Percentiles rank a stretch among this genome's conserved stretches.
Evolutionary conservation across 805 yeast genomes (phyloP).

Genomic region (Candida golubevii): DNA sequence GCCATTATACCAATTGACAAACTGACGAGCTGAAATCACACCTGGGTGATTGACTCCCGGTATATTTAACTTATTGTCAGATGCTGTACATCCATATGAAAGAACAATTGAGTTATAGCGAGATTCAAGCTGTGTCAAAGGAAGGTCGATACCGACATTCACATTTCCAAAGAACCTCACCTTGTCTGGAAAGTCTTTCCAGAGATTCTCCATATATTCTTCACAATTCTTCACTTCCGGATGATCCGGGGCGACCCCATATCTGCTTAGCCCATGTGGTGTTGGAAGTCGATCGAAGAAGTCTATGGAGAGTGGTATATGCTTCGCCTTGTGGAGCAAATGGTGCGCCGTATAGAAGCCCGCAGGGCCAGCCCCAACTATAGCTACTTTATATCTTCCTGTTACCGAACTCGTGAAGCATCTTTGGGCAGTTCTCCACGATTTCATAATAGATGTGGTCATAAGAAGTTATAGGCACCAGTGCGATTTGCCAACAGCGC

Average conservation of each 20-base stretch:
- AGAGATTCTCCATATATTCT: slow-evolving; percentile 60
- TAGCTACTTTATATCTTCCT: slow-evolving; percentile 47
- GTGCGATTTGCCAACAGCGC: too few species aligned
- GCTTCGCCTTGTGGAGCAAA: slow-evolving; percentile 41
- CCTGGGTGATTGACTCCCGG: slow-evolving; percentile 61
- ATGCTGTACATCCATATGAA: slow-evolving; percentile 75
- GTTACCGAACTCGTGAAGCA: slow-evolving; percentile 2
- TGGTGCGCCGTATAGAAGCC: slow-evolving; percentile 20
- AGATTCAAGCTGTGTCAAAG: slow-evolving; percentile 44
- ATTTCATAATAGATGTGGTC: background rate
- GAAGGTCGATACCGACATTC: slow-evolving; percentile 58
- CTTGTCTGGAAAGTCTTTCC: slow-evolving; percentile 22
- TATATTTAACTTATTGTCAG: slow-evolving; percentile 50
- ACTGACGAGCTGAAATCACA: slow-evolving; percentile 74
- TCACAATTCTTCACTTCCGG: slow-evolving; percentile 89
- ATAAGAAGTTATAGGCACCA: too few species aligned
- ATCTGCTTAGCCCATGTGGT: slow-evolving; percentile 88
- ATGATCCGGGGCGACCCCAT: slow-evolving; percentile 99
- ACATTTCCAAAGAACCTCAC: slow-evolving; percentile 67
- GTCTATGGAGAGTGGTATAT: slow-evolving; percentile 46
- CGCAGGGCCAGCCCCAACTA: slow-evolving; percentile 95
- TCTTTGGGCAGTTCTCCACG: background rate
- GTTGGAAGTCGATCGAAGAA: slow-evolving; percentile 82
- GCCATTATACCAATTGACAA: slow-evolving; percentile 97
- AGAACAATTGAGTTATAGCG: slow-evolving; percentile 71